Evolutionary conservation across 192 early-diverging fungal species (phyloP), one percentile per base, ranked within the genome.

Genomic region (Backusella circina): DNA sequence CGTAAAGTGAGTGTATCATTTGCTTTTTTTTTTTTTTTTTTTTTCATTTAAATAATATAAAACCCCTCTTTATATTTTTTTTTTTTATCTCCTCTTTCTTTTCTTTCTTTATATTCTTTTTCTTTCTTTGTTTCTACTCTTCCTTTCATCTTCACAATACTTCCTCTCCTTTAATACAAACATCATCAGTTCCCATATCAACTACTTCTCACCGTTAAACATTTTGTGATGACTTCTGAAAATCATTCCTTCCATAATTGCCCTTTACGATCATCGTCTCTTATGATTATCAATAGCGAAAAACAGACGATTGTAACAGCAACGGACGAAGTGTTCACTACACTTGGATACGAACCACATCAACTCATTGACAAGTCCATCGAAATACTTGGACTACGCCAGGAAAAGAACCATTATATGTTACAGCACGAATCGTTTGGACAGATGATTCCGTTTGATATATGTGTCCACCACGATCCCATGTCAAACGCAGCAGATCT

Each of bases 301-400:
- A 64, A 77, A 23, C 75, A 77, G 26, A 68, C 67, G 6, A 77
- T 77, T 41, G 69, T 77, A 5, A 77, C 75, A 30, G 75, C 75
- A 15, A 69, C 75, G 0, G 75, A 77, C 31, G 68, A 77, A 37
- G 75, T 77, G n/a, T 77, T 77, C 28, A 57, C 36, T 32, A 28
- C 41, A 3, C 61, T 77, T 37, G 75, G 75, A 33, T 77, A 77
- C 33, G 41, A 61, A 57, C 51, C 54, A 8, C 36, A n/a, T 18
- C 68, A 71, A 65, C 57, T 77, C 5, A 37, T 65, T 28, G 54
- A 36, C 15, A 32, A 50, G 21, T 65, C 68, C 5, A 21, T 69
- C 4, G 26, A 69, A n/a, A n/a, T 77, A 21, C 70, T 77, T 0
- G 33, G 39, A 33, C 28, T 68, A 3, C 31, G 50, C 6, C 50